Base-by-base conservation (phyloP, 208 protist species). In the Vickermania spadyakhi region DNA sequence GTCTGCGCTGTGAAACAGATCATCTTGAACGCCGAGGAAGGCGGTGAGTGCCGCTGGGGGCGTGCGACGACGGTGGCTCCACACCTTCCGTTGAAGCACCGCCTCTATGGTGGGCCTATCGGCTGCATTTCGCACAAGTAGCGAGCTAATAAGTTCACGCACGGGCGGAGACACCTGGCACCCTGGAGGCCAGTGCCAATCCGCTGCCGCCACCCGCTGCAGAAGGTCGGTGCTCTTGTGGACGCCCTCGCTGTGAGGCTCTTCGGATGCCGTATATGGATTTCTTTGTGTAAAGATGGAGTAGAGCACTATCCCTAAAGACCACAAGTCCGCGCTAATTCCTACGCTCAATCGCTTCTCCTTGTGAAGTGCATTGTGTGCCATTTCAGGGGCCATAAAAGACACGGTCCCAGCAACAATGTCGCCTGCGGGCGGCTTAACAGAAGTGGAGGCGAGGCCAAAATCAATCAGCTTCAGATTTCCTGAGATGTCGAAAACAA, bases 351-450 rank as follows among this genome's bases (percentile, higher is more conserved):
- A 73, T 21, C 85, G 79, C 45, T 76, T 59, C 42, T 91, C 77
- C 65, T 77, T 82, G 63, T 84, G 53, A n/a, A 96, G 69, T 5
- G 82, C 86, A 62, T 96, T 96, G 70, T 92, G 82, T 27, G 87
- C 88, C 87, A 96, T 94, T 70, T 97, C 89, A 0, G 93, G 93
- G 11, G 93, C 83, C 79, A 96, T 90, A 67, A 93, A 97, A n/a
- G 84, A 86, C 42, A 93, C 72, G 1, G 92, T 96, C 31, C 92
- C 92, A 7, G 83, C 86, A 59, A 95, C 86, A 21, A 96, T 79
- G 50, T 96, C 89, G 4, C 84, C 89, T 5, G 86, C 62, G 3
- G 84, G 73, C 2, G 89, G 86, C 55, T 81, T 82, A 30, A 84
- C 73, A 2, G 77, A 70, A 36, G 56, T 82, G 54, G 78, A 86